Percentiles rank a stretch among this genome's conserved stretches.
Conservation (phyloP, 129 eudicot species). For the Deinandra increscens region DNA sequence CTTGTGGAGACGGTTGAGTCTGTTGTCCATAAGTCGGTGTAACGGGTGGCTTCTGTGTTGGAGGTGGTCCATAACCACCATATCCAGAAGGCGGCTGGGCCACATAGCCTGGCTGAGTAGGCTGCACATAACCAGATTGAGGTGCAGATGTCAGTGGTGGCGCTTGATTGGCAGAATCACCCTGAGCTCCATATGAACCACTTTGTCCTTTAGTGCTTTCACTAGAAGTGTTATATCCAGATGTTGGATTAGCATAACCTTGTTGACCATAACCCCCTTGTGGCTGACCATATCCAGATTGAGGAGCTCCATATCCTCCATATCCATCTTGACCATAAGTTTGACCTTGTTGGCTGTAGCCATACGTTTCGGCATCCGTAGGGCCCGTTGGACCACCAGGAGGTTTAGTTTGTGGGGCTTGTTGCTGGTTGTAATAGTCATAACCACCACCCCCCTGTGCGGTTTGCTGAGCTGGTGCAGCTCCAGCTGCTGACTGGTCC, state of each 20-base stretch:
- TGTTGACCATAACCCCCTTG: conserved; percentile 72
- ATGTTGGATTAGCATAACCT: conserved; percentile 52
- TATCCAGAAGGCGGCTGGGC: conserved; percentile 40
- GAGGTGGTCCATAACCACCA: conserved; percentile 69
- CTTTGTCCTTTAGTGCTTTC: conserved; percentile 63
- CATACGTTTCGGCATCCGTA: conserved; percentile 52
- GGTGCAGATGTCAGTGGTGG: conserved; percentile 46
- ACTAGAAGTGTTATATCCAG: conserved; percentile 41
- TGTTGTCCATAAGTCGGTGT: conserved; percentile 71
- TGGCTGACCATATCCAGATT: conserved; percentile 62
- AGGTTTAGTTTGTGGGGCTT: conserved; percentile 60
- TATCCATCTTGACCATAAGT: conserved; percentile 83
- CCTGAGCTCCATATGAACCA: conserved; percentile 61
- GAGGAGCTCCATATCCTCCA: conserved; percentile 70
- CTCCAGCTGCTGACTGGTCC: conserved; percentile 66
- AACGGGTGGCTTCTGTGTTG: conserved; percentile 61
- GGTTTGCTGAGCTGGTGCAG: conserved; percentile 21
- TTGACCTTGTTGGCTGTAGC: conserved; percentile 65
- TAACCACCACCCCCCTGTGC: conserved; percentile 44
- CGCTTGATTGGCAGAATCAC: conserved; percentile 58
- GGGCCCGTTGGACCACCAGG: conserved; percentile 48
- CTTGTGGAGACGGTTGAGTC: conserved; percentile 69
- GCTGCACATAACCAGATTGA: conserved; percentile 44
- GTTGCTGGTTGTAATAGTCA: conserved; percentile 81
- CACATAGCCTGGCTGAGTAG: conserved; percentile 53